phyloP scores from a whole-genome alignment of 495 filamentous ascomycete species.

The Usnea hakonensis region DNA sequence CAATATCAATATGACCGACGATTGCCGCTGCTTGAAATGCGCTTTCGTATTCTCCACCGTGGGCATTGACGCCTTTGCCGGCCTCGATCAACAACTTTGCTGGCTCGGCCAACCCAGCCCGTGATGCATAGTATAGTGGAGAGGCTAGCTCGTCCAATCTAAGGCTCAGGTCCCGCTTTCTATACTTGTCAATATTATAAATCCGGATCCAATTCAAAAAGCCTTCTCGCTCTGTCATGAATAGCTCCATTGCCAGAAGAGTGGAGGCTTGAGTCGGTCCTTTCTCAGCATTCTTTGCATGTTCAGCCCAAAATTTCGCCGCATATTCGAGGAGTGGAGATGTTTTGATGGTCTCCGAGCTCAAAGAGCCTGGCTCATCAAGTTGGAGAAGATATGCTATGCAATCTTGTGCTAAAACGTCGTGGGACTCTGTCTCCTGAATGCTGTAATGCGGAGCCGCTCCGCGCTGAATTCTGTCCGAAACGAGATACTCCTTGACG shows the following conservation, averaged over 20 bases:
- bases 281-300: neutral
- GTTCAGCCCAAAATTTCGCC: neutral
- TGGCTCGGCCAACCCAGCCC: no score
- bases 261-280: neutral
- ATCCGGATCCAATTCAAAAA: conserved; percentile 1
- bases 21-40: no score
- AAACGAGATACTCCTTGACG: conserved; percentile 35
- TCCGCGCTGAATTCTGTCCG: conserved; percentile 4
- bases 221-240: neutral
- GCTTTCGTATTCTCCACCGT: no score
- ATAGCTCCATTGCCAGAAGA: neutral
- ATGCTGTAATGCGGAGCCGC: neutral
- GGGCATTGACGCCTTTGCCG: no score
- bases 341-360: neutral
- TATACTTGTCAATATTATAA: neutral
- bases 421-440: neutral
- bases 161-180: no score
- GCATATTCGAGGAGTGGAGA: neutral
- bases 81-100: no score
- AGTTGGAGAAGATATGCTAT: conserved; percentile 1
- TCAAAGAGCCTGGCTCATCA: neutral
- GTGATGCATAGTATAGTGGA: no score
- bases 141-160: neutral
- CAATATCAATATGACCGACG: no score
- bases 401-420: neutral